These are phyloP conservation scores for Oropetium thomaeum DNA, from an alignment of 176 grass and related monocot species.

Conservation along the genomic window DNA sequence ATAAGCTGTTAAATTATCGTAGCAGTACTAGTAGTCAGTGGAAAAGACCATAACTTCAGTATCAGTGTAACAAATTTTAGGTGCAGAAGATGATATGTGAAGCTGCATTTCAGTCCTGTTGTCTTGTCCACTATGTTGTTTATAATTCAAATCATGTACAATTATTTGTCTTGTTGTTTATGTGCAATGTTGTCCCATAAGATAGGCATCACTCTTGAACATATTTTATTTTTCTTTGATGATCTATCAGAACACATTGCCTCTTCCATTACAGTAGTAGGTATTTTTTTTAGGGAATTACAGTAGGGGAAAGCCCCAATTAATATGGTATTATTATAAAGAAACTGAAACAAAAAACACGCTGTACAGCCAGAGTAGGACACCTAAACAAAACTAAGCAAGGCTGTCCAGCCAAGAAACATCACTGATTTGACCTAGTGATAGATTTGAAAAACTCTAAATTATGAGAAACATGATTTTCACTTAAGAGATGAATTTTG, in stretches of 20 bases:
- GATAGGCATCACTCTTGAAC: conserved; percentile 11
- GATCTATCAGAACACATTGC: neutral
- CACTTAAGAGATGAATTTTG: too few relatives aligned
- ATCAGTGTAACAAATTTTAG: conserved; percentile 20
- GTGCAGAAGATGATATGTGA: neutral
- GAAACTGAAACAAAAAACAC: too few relatives aligned
- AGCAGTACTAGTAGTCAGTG: conserved; percentile 18
- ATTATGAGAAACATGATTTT: too few relatives aligned
- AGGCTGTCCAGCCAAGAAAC: too few relatives aligned
- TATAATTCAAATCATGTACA: conserved; percentile 32
- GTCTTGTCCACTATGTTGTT: conserved; percentile 18
- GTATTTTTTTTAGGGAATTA: too few relatives aligned
- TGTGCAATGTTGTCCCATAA: conserved; percentile 25
- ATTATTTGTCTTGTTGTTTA: neutral
- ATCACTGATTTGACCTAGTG: too few relatives aligned
- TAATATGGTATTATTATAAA: too few relatives aligned
- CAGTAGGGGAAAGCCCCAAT: too few relatives aligned
- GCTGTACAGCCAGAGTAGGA: too few relatives aligned
- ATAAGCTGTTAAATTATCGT: neutral
- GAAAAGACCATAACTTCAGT: conserved; percentile 6
- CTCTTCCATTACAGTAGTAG: neutral
- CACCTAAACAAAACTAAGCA: too few relatives aligned
- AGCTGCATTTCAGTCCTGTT: neutral
- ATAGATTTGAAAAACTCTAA: too few relatives aligned
- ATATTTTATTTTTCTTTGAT: conserved; percentile 2